A percentile compares a stretch with the other conserved stretches of the same genome.
These are phyloP conservation scores for Phaeosphaeria sp. DNA, from an alignment of 2,329 filamentous ascomycete genomes.

Conservation along the genomic window DNA sequence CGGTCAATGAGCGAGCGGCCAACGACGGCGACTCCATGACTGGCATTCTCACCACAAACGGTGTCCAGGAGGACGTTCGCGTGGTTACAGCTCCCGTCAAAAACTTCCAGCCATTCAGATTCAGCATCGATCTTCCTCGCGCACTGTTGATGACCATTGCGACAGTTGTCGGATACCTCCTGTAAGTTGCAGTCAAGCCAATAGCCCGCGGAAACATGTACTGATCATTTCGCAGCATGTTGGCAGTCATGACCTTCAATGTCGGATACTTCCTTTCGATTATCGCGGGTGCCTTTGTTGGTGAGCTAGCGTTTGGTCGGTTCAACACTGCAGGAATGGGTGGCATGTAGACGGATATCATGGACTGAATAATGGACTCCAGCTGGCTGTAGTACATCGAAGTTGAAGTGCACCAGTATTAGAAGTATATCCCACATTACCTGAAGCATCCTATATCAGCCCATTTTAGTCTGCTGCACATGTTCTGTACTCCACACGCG, in stretches of 20 bases:
- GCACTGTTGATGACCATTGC: slow-evolving; percentile 74
- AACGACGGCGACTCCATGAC: slow-evolving; percentile 65
- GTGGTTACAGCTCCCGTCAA: slow-evolving; percentile 68
- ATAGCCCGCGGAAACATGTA: background rate
- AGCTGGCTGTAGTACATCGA: background rate
- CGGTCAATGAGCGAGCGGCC: slow-evolving; percentile 65
- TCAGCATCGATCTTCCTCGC: slow-evolving; percentile 78
- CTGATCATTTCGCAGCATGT: slow-evolving; percentile 68
- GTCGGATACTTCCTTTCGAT: slow-evolving; percentile 84
- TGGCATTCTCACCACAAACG: slow-evolving; percentile 74
- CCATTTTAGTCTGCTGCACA: background rate
- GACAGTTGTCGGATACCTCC: slow-evolving; percentile 80
- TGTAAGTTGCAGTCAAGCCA: slow-evolving; percentile 66
- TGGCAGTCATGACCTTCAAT: slow-evolving; percentile 90
- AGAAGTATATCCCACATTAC: background rate
- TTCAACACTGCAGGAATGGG: slow-evolving; percentile 55
- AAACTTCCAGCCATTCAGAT: slow-evolving; percentile 74
- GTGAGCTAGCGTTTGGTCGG: slow-evolving; percentile 80
- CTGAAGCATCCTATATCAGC: background rate
- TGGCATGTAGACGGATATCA: slow-evolving; percentile 25
- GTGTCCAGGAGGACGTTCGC: slow-evolving; percentile 79
- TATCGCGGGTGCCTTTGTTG: slow-evolving; percentile 81
- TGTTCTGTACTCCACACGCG: background rate
- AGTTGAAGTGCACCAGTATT: background rate
- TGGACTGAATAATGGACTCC: background rate